These are phyloP conservation scores for Diphasiastrum complanatum DNA, from an alignment of 83 land plant genomes.

Conservation along the genomic window DNA sequence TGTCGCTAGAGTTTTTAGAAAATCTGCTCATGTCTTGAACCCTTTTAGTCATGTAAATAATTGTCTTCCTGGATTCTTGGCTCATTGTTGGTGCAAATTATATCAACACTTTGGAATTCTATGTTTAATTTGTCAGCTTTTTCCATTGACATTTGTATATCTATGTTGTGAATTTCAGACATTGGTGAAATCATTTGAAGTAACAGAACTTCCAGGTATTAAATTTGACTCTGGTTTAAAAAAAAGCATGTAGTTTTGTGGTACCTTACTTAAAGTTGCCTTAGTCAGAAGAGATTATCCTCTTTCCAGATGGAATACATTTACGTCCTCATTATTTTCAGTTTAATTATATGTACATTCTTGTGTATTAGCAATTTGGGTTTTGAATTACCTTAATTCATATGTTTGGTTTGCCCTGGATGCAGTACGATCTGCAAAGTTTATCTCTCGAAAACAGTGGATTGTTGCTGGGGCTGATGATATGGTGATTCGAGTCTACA, in stretches of 20 bases:
- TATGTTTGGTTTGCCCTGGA: no score
- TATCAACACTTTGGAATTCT: neutral
- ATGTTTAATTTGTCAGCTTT: neutral
- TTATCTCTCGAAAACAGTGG: conserved; percentile 93
- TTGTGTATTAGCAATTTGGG: no score
- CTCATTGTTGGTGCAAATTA: neutral
- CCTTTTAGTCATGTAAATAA: neutral
- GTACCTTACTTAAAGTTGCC: no score
- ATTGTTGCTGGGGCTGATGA: conserved; percentile 99
- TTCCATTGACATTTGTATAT: conserved; percentile 25
- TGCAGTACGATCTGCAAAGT: conserved; percentile 95
- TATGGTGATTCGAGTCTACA: conserved; percentile 95
- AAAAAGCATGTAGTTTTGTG: neutral
- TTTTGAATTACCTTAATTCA: no score
- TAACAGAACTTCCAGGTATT: conserved; percentile 90
- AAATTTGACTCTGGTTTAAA: neutral
- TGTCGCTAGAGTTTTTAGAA: no score
- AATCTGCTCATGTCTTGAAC: neutral
- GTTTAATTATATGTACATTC: no score
- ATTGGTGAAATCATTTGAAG: conserved; percentile 91
- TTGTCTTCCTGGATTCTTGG: neutral
- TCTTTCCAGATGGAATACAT: neutral
- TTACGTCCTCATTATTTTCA: neutral
- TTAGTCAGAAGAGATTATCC: no score
- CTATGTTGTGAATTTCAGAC: conserved; percentile 42